Evolutionary conservation across 495 filamentous ascomycete genomes (phyloP), one percentile per base, ranked within the genome.

Genomic region (Penicillium cataractarum): DNA sequence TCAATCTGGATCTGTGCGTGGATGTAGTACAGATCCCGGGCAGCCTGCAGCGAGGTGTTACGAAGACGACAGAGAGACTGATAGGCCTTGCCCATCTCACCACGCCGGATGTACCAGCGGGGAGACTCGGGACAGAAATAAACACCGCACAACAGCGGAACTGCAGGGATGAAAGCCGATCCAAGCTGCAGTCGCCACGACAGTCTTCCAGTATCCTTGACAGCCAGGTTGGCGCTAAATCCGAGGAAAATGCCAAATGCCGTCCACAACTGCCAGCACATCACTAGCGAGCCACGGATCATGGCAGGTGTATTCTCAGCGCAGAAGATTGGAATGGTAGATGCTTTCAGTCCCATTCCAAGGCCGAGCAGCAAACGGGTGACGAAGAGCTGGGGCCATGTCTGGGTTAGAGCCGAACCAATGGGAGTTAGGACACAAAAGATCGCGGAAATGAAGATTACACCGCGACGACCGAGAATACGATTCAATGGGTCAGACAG

Each of bases 61-160:
- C 89, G 86, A 2, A 92, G 83, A 24, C 83, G 80, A 32, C 80
- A 72, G 12, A 90, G 80, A 39, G 85, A 87, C n/a, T 76, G 52
- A 68, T 83, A 90, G 3, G 88, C 87, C 55, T 86, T 72, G 62
- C 51, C 61, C 65, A 76, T 84, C 76, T 65, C 78, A 57, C 80
- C 78, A 54, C 88, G 85, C 65, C 87, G 87, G 65, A 90, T 85
- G 58, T 81, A 82, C 88, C 88, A 90, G 49, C 88, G 83, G 27
- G 90, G 88, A 6, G 87, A 90, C 69, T 92, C 89, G 5, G 83
- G 85, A 63, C 86, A 89, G 66, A 90, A 83, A 31, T 77, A 88
- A 58, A 91, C 84, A 33, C 86, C 84, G 55, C 86, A 49, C 10
- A 85, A 57, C 6, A 92, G 78, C 21, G 88, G 87, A 26, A 92